Base-by-base conservation (phyloP, 2,329 filamentous ascomycete genomes). In the Sporothrix euskadiensis region DNA sequence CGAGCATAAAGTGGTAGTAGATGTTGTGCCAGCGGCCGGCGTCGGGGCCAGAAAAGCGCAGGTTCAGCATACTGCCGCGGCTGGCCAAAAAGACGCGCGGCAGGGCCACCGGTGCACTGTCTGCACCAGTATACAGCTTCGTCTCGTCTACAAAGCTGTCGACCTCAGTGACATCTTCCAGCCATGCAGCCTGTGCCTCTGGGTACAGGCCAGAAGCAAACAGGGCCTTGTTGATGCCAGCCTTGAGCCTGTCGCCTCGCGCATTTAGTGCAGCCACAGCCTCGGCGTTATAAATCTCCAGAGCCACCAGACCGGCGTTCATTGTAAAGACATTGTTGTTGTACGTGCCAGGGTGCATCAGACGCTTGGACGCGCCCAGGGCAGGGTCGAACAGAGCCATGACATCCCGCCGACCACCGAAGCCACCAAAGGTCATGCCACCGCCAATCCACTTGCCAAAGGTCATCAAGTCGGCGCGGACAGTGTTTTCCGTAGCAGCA, bases 361-460 rank as follows among this genome's bases (percentile, higher is more conserved):
- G 79, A 1, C 79, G 69, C 19, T 63, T 85, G 0, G 92, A 89
- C 4, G 86, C 84, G 49, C 90, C 80, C 77, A 91, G 83, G 71
- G 87, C 84, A 70, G 91, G 83, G 59, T 90, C 89, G 75, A 92
- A 90, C 76, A 93, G 89, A 10, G 74, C 54, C 90, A 98, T 97
- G 72, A 97, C 81, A 80, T 97, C 75, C 7, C 68, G 71, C 77
- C 82, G 79, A 0, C 88, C 88, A 2, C 88, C 88, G 76, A 90
- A 90, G 0, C 85, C 87, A 3, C 88, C 88, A 76, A 90, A 89
- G 0, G 84, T 82, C 78, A 89, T 83, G 0, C 88, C 88, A 4
- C 88, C 88, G 4, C 87, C 88, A 6, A 89, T 79, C 75, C 84
- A 89, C 77, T 90, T 90, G 0, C 88, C 88, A 10, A 89, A 76